A percentile compares a stretch with the other conserved stretches of the same genome.
These are phyloP conservation scores for Leptographium wingfieldii DNA, from an alignment of 2,329 filamentous ascomycete species.

Conservation along the genomic window DNA sequence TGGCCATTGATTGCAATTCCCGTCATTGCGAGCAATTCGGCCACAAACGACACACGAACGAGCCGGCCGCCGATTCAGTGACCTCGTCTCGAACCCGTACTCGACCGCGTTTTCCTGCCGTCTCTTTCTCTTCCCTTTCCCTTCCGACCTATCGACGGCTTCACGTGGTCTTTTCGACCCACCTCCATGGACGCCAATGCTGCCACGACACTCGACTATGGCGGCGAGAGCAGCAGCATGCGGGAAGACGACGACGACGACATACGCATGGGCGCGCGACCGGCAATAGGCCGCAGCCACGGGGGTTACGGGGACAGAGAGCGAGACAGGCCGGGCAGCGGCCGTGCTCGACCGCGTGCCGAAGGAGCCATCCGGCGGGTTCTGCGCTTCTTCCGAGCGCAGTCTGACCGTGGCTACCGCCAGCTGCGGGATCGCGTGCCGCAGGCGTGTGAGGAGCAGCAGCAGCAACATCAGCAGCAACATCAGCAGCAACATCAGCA, in stretches of 20 bases:
- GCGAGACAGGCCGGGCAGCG: not conserved
- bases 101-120: not conserved
- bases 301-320: not conserved
- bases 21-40: not conserved
- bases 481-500: not conserved
- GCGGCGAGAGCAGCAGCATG: not conserved
- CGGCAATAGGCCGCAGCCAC: not conserved
- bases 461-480: not conserved
- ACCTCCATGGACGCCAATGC: not conserved
- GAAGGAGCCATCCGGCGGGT: not conserved
- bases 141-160: not conserved
- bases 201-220: not conserved
- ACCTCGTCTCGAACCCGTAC: too few species aligned
- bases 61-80: not conserved
- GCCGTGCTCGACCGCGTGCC: not conserved
- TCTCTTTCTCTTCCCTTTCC: not conserved
- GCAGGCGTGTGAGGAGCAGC: not conserved
- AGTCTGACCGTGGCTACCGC: not conserved
- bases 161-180: not conserved
- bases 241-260: conserved; percentile 1
- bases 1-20: not conserved
- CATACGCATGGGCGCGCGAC: not conserved
- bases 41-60: not conserved
- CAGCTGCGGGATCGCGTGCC: not conserved
- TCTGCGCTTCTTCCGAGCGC: not conserved